These are phyloP conservation scores for Astrothelium subdiscretum DNA, from an alignment of 495 filamentous ascomycete genomes.

Conservation along the genomic window DNA sequence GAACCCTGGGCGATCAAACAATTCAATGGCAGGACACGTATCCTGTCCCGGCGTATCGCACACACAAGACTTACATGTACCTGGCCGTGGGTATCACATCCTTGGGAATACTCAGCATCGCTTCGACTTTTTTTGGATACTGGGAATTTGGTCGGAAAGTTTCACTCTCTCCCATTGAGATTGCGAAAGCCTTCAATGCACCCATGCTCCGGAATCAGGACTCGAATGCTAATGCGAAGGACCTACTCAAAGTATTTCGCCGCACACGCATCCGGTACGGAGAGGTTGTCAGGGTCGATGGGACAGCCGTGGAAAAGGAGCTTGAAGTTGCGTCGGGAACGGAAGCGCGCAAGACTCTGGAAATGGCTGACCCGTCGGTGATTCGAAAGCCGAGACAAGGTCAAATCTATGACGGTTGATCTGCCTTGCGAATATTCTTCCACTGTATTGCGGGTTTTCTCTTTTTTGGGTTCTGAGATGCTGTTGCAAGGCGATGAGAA, in stretches of 20 bases:
- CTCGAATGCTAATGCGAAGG: neutral
- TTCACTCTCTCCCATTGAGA: conserved; percentile 14
- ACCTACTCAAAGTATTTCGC: neutral
- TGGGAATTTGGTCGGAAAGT: conserved; percentile 14
- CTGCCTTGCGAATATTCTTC: too few species aligned
- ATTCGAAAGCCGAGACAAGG: neutral
- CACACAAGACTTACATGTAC: neutral
- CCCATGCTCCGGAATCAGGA: conserved; percentile 5
- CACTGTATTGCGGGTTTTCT: too few species aligned
- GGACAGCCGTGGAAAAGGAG: neutral
- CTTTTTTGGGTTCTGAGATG: too few species aligned
- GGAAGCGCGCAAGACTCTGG: neutral
- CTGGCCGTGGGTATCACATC: conserved; percentile 7
- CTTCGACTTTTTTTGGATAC: conserved; percentile 8
- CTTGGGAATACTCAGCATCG: neutral
- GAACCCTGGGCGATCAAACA: too few species aligned
- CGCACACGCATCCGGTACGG: neutral
- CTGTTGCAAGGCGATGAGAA: too few species aligned
- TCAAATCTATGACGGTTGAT: neutral
- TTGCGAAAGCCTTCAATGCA: conserved; percentile 15
- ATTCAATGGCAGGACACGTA: too few species aligned
- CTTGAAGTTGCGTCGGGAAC: neutral
- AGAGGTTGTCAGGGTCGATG: neutral
- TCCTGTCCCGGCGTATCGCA: too few species aligned
- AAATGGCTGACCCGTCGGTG: neutral